Evolutionary conservation across 2,329 filamentous ascomycete genomes (phyloP).

Genomic region (Colletotrichum sp.): DNA sequence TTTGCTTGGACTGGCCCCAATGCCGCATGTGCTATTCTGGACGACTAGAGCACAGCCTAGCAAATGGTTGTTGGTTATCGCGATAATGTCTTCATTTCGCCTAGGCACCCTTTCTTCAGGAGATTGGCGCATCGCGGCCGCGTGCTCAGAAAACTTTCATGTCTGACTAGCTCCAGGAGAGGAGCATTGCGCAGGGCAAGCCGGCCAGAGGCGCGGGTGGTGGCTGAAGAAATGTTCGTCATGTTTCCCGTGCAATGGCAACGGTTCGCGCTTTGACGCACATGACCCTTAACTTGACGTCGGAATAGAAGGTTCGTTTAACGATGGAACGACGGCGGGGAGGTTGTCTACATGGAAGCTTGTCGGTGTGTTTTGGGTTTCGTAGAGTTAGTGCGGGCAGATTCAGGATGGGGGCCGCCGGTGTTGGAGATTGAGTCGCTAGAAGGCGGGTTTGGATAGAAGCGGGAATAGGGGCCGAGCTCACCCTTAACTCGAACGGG

Average conservation of each 20-base stretch:
- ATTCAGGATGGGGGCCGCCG: constrained; percentile 2
- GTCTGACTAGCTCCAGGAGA: neutral
- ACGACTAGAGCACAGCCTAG: neutral
- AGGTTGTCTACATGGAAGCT: neutral
- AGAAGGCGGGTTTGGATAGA: neutral
- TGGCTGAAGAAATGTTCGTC: neutral
- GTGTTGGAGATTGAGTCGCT: constrained; percentile 18
- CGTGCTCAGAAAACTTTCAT: neutral
- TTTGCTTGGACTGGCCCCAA: neutral
- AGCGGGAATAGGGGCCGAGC: constrained; percentile 6
- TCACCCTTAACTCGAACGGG: neutral
- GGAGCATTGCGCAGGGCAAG: neutral
- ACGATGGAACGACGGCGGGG: neutral
- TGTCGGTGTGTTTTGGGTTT: constrained; percentile 19
- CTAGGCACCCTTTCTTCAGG: neutral
- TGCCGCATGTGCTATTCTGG: neutral
- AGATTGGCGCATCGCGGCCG: neutral
- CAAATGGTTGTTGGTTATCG: neutral
- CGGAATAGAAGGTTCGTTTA: neutral
- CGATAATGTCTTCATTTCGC: neutral
- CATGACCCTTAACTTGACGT: neutral
- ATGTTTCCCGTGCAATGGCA: neutral
- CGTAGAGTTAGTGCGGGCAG: neutral
- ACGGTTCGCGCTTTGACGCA: constrained; percentile 1
- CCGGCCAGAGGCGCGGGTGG: neutral